phyloP scores from a whole-genome alignment of 768 basidiomycete species.

The Chalciporus sphaerocephalus region DNA sequence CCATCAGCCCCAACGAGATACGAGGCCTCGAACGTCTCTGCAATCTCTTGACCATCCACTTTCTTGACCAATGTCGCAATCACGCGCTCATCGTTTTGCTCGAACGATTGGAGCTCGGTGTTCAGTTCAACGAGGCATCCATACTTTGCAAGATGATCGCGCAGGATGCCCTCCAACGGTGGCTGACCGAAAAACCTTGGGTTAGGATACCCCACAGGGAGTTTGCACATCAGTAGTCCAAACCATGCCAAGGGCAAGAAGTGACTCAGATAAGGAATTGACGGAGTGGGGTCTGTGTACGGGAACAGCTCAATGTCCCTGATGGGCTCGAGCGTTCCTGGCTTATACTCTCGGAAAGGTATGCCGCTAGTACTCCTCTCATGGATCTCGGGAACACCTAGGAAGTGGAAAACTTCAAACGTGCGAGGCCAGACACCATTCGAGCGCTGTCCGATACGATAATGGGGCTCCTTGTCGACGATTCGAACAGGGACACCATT shows the following conservation, averaged over 20 bases:
- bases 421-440: slow-evolving; percentile 38
- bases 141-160: slow-evolving; percentile 18
- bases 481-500: slow-evolving; percentile 49
- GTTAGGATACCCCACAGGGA: slow-evolving; percentile 5
- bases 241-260: not conserved
- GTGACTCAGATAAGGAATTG: slow-evolving; percentile 25
- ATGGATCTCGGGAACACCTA: slow-evolving; percentile 38
- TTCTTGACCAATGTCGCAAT: slow-evolving; percentile 33
- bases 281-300: slow-evolving; percentile 20
- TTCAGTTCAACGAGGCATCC: slow-evolving; percentile 39
- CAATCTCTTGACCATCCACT: slow-evolving; percentile 18
- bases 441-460: slow-evolving; percentile 37
- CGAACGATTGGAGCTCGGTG: slow-evolving; percentile 43
- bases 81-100: slow-evolving; percentile 35
- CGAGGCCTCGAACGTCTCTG: slow-evolving; percentile 27
- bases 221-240: not conserved
- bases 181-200: slow-evolving; percentile 23
- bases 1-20: slow-evolving; percentile 43
- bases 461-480: slow-evolving; percentile 41
- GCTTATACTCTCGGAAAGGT: slow-evolving; percentile 34
- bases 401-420: slow-evolving; percentile 40
- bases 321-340: slow-evolving; percentile 14
- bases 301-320: slow-evolving; percentile 5
- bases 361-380: slow-evolving; percentile 25
- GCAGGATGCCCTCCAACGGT: slow-evolving; percentile 25